These are phyloP conservation scores for Tephrocybe sp. DNA, from an alignment of 768 basidiomycete genomes.

Conservation along the genomic window DNA sequence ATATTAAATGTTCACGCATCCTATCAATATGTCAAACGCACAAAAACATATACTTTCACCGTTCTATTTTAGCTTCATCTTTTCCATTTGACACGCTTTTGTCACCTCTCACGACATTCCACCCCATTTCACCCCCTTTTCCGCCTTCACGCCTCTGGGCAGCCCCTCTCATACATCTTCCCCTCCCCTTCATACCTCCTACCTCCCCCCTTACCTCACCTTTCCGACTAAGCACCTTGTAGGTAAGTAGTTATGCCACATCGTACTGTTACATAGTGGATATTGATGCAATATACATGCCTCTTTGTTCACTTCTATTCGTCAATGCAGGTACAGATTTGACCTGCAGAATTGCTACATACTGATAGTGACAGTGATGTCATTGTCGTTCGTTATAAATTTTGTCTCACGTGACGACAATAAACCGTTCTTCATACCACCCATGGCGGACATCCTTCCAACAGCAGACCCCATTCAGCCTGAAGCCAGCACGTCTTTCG, in stretches of 20 bases:
- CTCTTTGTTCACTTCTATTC: conserved; percentile 23
- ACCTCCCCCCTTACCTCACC: conserved; percentile 20
- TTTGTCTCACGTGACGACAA: too few relatives aligned
- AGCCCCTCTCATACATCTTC: too few relatives aligned
- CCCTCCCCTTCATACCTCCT: conserved; percentile 16
- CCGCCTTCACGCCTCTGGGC: conserved; percentile 6
- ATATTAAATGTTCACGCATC: conserved; percentile 18
- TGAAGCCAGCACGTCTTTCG: conserved; percentile 13
- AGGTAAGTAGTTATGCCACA: conserved; percentile 48
- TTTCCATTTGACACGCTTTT: conserved; percentile 25
- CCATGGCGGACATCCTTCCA: conserved; percentile 11
- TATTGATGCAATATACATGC: conserved; percentile 31
- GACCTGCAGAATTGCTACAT: too few relatives aligned
- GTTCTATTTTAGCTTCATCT: conserved; percentile 35
- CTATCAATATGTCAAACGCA: conserved; percentile 39
- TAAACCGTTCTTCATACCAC: neutral
- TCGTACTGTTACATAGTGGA: conserved; percentile 23
- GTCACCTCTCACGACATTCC: conserved; percentile 7
- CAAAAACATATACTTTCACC: conserved; percentile 49
- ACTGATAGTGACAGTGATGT: too few relatives aligned
- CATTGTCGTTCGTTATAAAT: too few relatives aligned
- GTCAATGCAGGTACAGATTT: too few relatives aligned
- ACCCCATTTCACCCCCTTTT: conserved; percentile 1
- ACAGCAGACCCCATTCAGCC: conserved; percentile 1
- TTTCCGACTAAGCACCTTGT: conserved; percentile 22